These are phyloP conservation scores for Penstemon barbatus DNA, from an alignment of 257 asterid genomes.

Conservation along the genomic window DNA sequence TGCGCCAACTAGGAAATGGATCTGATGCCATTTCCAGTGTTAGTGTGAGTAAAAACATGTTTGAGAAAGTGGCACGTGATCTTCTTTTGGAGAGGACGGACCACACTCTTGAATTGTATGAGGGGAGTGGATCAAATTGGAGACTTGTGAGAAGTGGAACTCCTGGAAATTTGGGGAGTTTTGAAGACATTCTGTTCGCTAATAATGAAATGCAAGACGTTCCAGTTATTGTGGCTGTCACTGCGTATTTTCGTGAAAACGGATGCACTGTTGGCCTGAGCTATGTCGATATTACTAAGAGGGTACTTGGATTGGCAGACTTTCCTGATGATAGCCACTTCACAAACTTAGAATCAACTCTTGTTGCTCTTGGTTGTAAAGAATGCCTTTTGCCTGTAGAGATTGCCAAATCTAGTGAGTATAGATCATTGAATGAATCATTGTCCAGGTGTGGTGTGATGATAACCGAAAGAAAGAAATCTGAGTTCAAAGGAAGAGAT, in stretches of 20 bases:
- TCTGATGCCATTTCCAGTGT: constrained; percentile 80
- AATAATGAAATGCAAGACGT: constrained; percentile 96
- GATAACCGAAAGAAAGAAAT: constrained; percentile 84
- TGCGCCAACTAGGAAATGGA: constrained; percentile 86
- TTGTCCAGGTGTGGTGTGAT: constrained; percentile 84
- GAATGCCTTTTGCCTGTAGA: constrained; percentile 86
- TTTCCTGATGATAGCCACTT: constrained; percentile 93
- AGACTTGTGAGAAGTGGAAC: constrained; percentile 77
- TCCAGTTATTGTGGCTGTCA: constrained; percentile 71
- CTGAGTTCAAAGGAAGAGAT: constrained; percentile 87
- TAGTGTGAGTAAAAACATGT: constrained; percentile 82
- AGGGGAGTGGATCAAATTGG: constrained; percentile 90
- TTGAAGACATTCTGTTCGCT: constrained; percentile 89
- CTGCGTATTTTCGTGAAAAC: constrained; percentile 64
- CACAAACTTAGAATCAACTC: constrained; percentile 87
- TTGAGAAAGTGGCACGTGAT: constrained; percentile 79
- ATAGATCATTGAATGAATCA: constrained; percentile 67
- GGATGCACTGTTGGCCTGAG: constrained; percentile 83
- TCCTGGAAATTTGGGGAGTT: constrained; percentile 89
- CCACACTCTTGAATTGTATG: constrained; percentile 79
- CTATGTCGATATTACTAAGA: constrained; percentile 73
- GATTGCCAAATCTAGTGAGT: constrained; percentile 63
- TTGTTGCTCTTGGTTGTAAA: constrained; percentile 95
- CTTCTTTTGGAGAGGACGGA: constrained; percentile 92
- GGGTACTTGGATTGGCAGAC: constrained; percentile 85